phyloP scores from a whole-genome alignment of 169 alveolate genomes.

The Babesia gibsoni region DNA sequence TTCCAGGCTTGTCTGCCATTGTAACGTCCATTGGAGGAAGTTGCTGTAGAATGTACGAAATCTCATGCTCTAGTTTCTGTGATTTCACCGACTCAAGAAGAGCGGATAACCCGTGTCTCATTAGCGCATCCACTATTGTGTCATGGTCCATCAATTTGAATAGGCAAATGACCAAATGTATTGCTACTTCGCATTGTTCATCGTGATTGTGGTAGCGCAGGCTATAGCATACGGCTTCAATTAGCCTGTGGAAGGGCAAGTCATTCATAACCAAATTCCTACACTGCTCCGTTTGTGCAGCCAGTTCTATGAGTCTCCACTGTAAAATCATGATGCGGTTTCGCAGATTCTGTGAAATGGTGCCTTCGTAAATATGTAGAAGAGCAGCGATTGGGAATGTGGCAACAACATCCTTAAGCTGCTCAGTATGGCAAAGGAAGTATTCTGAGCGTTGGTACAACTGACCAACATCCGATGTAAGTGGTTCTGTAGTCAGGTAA shows the following conservation, averaged over 20 bases:
- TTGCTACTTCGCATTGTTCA: slow-evolving; percentile 9
- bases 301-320: slow-evolving; percentile 15
- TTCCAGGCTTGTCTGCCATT: background rate
- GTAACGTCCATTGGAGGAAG: background rate
- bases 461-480: background rate
- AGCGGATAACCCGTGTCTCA: background rate
- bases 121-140: background rate
- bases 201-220: slow-evolving; percentile 16
- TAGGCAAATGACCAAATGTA: slow-evolving; percentile 8
- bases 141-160: background rate
- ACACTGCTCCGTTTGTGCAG: background rate
- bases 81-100: background rate
- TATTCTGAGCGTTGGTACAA: slow-evolving; percentile 23
- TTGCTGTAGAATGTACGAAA: background rate
- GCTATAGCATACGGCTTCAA: slow-evolving; percentile 28
- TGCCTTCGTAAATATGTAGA: background rate
- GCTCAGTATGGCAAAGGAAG: background rate
- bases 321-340: slow-evolving; percentile 2
- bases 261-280: background rate
- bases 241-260: background rate
- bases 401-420: background rate
- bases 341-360: slow-evolving; percentile 22
- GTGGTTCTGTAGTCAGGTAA: slow-evolving; percentile 6
- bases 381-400: background rate
- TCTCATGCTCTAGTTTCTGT: background rate